Evolutionary conservation across 345 rosid genomes (phyloP).

Genomic region (Boechera stricta): DNA sequence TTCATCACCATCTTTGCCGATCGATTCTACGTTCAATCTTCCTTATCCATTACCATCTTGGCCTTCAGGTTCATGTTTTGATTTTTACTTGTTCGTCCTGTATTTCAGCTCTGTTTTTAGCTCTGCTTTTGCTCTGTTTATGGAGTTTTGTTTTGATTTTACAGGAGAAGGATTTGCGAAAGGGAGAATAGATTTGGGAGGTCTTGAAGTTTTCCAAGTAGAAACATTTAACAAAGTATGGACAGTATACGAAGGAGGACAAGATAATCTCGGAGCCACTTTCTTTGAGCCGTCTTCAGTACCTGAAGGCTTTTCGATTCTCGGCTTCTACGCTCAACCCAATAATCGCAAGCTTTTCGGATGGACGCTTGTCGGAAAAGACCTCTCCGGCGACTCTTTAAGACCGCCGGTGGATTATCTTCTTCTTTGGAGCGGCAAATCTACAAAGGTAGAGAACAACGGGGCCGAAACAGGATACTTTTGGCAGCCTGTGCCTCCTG

Average conservation of each 20-base stretch:
- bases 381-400: conserved; percentile 41
- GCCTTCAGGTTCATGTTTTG: conserved; percentile 58
- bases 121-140: not conserved
- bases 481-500: conserved; percentile 76
- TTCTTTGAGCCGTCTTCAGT: conserved; percentile 67
- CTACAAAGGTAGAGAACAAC: conserved; percentile 61
- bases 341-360: conserved; percentile 61
- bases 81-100: conserved; percentile 6
- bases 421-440: conserved; percentile 81
- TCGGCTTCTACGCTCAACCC: conserved; percentile 71
- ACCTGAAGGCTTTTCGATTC: conserved; percentile 59
- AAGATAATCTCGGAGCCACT: conserved; percentile 65
- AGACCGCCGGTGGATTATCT: conserved; percentile 68
- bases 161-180: conserved; percentile 67
- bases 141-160: not conserved
- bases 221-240: conserved; percentile 62
- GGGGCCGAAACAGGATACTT: conserved; percentile 49
- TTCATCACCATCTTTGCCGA: conserved; percentile 48
- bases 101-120: conserved; percentile 23
- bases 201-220: conserved; percentile 60
- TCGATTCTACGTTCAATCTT: conserved; percentile 59
- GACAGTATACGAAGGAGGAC: conserved; percentile 65
- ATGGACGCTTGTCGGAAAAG: conserved; percentile 70
- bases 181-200: conserved; percentile 67
- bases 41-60: conserved; percentile 65